These are phyloP conservation scores for Amoeboradix gromovi DNA, from an alignment of 371 early-diverging fungal genomes.

Conservation along the genomic window DNA sequence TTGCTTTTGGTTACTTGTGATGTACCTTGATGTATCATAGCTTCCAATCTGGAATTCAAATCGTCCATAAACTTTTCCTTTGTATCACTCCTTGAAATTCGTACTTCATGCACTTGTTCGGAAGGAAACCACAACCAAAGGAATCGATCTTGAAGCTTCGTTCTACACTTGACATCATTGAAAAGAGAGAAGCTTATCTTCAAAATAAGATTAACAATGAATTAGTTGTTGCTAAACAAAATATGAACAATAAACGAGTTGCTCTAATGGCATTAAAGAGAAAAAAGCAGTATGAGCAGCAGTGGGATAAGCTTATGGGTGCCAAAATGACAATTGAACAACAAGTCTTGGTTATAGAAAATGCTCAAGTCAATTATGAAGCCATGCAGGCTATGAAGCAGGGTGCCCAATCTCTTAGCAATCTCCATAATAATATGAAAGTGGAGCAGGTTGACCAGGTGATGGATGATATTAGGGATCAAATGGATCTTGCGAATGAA, in stretches of 20 bases:
- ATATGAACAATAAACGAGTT: constrained; percentile 69
- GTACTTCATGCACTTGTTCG: background rate
- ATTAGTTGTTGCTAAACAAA: constrained; percentile 48
- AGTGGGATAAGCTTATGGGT: constrained; percentile 60
- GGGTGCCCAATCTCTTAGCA: constrained; percentile 75
- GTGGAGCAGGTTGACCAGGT: constrained; percentile 67
- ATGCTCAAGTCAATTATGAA: constrained; percentile 75
- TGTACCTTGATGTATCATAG: background rate
- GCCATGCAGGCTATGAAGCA: constrained; percentile 79
- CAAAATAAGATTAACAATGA: constrained; percentile 63
- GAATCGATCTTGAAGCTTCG: constrained; percentile 73
- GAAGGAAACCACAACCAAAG: constrained; percentile 22
- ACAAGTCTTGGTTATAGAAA: constrained; percentile 82
- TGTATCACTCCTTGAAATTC: background rate
- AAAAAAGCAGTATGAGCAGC: constrained; percentile 53
- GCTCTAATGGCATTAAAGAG: constrained; percentile 80
- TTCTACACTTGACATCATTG: constrained; percentile 63
- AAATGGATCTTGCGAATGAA: constrained; percentile 84
- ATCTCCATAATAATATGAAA: constrained; percentile 68
- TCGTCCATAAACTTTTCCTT: background rate
- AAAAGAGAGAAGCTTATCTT: constrained; percentile 64
- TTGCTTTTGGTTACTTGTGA: background rate
- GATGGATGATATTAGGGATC: constrained; percentile 88
- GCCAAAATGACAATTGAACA: constrained; percentile 72
- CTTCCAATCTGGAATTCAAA: background rate